Evolutionary conservation across 2,329 filamentous ascomycete genomes (phyloP).

Genomic region (Lecanicillium sp.): DNA sequence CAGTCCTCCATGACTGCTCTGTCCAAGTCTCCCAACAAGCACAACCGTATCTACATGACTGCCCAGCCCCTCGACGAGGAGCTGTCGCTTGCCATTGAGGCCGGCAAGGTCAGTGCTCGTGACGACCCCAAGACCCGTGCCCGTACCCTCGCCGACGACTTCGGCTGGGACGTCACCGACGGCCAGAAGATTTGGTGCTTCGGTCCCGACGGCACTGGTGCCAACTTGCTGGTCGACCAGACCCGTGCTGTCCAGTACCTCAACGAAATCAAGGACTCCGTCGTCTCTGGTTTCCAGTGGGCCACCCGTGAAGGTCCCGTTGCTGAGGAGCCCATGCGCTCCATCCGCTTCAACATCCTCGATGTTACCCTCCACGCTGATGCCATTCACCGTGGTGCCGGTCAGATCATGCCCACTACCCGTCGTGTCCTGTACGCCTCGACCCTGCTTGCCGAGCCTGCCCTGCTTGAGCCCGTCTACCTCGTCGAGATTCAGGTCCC

Average conservation of each 20-base stretch:
- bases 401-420: conserved; percentile 95
- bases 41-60: conserved; percentile 98
- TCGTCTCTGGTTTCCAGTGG: conserved; percentile 99
- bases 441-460: conserved; percentile 81
- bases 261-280: conserved; percentile 99
- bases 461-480: conserved; percentile 95
- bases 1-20: conserved; percentile 92
- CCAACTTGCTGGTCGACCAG: conserved; percentile 98
- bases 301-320: conserved; percentile 95
- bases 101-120: conserved; percentile 84
- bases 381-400: conserved; percentile 99
- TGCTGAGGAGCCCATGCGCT: conserved; percentile 97
- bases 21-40: conserved; percentile 99
- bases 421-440: conserved; percentile 97
- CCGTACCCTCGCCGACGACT: conserved; percentile 90
- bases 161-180: conserved; percentile 99
- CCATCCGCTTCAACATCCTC: conserved; percentile 95
- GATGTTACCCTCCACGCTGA: conserved; percentile 99
- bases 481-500: conserved; percentile 98
- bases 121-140: conserved; percentile 99
- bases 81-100: conserved; percentile 81
- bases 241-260: conserved; percentile 99
- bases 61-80: conserved; percentile 90
- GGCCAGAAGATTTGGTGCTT: conserved; percentile 99
- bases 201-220: conserved; percentile 92